phyloP scores from a whole-genome alignment of 2,329 filamentous ascomycete species.

The Calonectria leucothoes region DNA sequence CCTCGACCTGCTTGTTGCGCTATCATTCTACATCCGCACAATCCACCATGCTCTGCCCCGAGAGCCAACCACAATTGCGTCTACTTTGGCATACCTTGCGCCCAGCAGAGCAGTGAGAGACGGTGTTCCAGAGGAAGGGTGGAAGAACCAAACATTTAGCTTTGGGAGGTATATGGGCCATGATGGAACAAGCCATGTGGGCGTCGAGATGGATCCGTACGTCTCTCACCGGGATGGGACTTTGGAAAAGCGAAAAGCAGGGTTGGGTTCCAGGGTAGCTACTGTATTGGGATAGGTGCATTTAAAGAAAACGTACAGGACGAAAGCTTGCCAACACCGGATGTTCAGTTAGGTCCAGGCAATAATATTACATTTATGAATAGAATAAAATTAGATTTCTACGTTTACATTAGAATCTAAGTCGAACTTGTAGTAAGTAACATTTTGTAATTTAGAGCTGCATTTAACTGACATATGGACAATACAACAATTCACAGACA shows the following conservation, averaged over 20 bases:
- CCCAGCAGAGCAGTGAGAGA: not conserved
- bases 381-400: too few species aligned
- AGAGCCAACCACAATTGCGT: not conserved
- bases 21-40: not conserved
- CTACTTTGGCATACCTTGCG: not conserved
- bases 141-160: not conserved
- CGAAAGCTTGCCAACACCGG: too few species aligned
- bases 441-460: too few species aligned
- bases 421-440: too few species aligned
- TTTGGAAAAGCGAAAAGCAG: not conserved
- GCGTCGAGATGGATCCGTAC: not conserved
- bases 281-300: not conserved
- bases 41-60: not conserved
- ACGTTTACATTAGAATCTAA: too few species aligned
- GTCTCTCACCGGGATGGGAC: not conserved
- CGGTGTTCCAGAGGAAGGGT: not conserved
- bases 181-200: not conserved
- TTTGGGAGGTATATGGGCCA: not conserved
- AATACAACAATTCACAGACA: too few species aligned
- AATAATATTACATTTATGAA: too few species aligned
- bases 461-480: too few species aligned
- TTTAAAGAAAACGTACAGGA: too few species aligned
- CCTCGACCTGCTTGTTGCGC: not conserved
- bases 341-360: too few species aligned
- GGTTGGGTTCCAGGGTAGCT: not conserved